Percentiles rank a stretch among this genome's conserved stretches.
These are phyloP conservation scores for Leccinum subtestaceum DNA, from an alignment of 768 basidiomycete genomes.

Conservation along the genomic window DNA sequence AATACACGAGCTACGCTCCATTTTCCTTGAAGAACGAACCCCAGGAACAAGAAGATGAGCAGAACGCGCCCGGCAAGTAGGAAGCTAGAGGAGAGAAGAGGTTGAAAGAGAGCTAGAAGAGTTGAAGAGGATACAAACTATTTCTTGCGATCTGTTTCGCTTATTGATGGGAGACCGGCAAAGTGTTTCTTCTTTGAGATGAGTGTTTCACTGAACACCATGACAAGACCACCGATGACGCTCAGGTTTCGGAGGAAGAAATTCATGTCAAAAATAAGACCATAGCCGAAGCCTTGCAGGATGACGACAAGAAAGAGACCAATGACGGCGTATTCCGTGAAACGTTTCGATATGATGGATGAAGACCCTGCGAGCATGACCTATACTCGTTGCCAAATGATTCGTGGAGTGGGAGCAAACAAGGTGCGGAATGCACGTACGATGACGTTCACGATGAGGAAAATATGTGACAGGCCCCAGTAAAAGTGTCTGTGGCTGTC, in stretches of 20 bases:
- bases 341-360: conserved; percentile 81
- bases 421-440: conserved; percentile 47
- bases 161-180: conserved; percentile 85
- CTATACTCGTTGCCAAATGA: conserved; percentile 39
- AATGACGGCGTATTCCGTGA: conserved; percentile 85
- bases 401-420: neutral
- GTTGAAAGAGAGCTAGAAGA: conserved; percentile 2
- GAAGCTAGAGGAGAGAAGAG: conserved; percentile 55
- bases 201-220: conserved; percentile 98
- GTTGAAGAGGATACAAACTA: conserved; percentile 58
- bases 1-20: conserved; percentile 87
- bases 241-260: conserved; percentile 99
- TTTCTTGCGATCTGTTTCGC: conserved; percentile 96
- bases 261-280: conserved; percentile 98
- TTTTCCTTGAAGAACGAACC: conserved; percentile 90
- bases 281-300: conserved; percentile 96
- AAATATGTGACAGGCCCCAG: conserved; percentile 92
- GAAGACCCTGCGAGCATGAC: conserved; percentile 85
- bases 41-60: conserved; percentile 98
- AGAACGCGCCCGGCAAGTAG: conserved; percentile 95
- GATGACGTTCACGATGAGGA: conserved; percentile 87
- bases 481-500: conserved; percentile 90
- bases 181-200: conserved; percentile 83
- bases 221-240: conserved; percentile 96
- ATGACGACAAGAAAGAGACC: conserved; percentile 90